Evolutionary conservation across 257 asterid species (phyloP).

Genomic region (Leonotis leonurus): DNA sequence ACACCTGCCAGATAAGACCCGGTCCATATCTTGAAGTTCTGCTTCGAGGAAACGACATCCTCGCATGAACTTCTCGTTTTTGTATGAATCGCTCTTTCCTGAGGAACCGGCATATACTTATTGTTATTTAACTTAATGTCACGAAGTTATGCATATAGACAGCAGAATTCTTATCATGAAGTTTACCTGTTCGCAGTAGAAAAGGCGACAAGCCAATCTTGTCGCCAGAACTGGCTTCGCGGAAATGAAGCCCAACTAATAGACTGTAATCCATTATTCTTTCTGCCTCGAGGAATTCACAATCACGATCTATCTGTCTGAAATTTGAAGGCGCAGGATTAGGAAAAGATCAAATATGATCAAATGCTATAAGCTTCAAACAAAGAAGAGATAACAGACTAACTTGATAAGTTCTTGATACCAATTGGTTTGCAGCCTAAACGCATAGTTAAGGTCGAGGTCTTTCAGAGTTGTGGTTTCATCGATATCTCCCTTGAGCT

Average conservation of each 20-base stretch:
- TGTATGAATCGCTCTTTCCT: slow-evolving; percentile 71
- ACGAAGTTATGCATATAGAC: no score
- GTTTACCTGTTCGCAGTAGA: slow-evolving; percentile 63
- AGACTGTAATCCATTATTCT: slow-evolving; percentile 95
- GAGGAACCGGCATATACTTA: slow-evolving; percentile 19
- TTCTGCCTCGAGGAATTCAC: slow-evolving; percentile 83
- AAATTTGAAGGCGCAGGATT: not conserved
- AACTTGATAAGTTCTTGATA: slow-evolving; percentile 83
- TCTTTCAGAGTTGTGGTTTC: slow-evolving; percentile 93
- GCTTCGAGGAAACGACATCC: slow-evolving; percentile 97
- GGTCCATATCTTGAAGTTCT: slow-evolving; percentile 89
- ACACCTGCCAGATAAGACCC: slow-evolving; percentile 74
- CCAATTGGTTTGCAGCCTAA: slow-evolving; percentile 71
- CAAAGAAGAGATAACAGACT: slow-evolving; percentile 18
- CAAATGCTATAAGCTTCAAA: not conserved
- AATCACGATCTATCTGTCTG: slow-evolving; percentile 88
- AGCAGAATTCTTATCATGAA: no score
- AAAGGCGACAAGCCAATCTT: slow-evolving; percentile 92
- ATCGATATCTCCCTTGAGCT: slow-evolving; percentile 74
- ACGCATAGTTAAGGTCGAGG: slow-evolving; percentile 67
- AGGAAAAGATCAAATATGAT: not conserved
- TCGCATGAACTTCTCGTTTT: slow-evolving; percentile 84
- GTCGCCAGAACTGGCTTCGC: slow-evolving; percentile 75
- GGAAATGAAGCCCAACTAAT: slow-evolving; percentile 91
- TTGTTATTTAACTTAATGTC: not conserved